Evolutionary conservation across 768 basidiomycete species (phyloP).

Genomic region (Boletus barrowsii): DNA sequence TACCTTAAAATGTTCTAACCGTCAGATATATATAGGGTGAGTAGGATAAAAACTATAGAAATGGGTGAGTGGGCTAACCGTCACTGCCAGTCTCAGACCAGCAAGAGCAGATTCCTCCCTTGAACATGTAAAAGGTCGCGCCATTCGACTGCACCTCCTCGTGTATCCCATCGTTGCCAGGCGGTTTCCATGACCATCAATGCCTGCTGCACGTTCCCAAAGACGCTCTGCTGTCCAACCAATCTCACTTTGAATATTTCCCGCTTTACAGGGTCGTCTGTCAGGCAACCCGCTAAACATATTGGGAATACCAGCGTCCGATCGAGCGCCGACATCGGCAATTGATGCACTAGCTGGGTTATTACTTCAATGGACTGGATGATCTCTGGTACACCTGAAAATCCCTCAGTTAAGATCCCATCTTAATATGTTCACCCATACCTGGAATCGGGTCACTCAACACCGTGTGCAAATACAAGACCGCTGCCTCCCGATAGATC

Average conservation of each 20-base stretch:
- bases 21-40: constrained; percentile 14
- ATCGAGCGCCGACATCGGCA: constrained; percentile 60
- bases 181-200: constrained; percentile 63
- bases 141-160: constrained; percentile 54
- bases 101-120: constrained; percentile 27
- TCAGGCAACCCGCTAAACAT: constrained; percentile 70
- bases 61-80: background rate
- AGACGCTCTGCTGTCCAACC: constrained; percentile 49
- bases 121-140: constrained; percentile 46
- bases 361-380: constrained; percentile 52
- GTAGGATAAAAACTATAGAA: constrained; percentile 13
- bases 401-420: background rate
- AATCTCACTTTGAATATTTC: constrained; percentile 60
- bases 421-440: constrained; percentile 33
- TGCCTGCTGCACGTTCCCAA: constrained; percentile 59
- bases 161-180: constrained; percentile 64
- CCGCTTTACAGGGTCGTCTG: constrained; percentile 57
- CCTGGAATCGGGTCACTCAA: constrained; percentile 69
- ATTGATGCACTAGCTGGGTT: constrained; percentile 48
- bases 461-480: constrained; percentile 69
- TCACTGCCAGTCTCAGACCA: constrained; percentile 24
- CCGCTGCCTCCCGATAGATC: constrained; percentile 63
- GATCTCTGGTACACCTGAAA: constrained; percentile 70
- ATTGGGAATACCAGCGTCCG: constrained; percentile 70
- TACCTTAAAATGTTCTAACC: constrained; percentile 9